Conservation (phyloP, 2,329 filamentous ascomycete genomes). For the Chrysosphaeria jannelii region DNA sequence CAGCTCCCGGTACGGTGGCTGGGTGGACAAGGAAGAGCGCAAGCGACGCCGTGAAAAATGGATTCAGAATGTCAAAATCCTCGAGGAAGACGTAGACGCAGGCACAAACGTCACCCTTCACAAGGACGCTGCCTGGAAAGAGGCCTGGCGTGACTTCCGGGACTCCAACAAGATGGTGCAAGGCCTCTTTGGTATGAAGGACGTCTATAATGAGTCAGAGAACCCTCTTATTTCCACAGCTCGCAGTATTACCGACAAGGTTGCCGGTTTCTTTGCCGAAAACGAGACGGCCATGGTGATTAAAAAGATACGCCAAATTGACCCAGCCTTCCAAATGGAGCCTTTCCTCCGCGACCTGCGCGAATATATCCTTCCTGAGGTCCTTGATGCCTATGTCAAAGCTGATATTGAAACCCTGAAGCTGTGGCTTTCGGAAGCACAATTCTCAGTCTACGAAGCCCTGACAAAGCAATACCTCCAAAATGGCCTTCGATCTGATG, state of each 20-base stretch:
- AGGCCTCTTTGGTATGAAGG: conserved; percentile 60
- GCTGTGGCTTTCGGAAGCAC: conserved; percentile 83
- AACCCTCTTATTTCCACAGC: conserved; percentile 85
- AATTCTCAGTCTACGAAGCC: conserved; percentile 92
- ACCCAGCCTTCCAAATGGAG: conserved; percentile 81
- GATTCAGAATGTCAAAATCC: conserved; percentile 32
- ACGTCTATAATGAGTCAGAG: conserved; percentile 81
- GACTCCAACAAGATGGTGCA: conserved; percentile 75
- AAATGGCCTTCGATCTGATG: conserved; percentile 77
- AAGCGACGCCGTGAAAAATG: conserved; percentile 45
- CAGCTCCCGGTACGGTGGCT: conserved; percentile 84
- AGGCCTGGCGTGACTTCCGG: conserved; percentile 89
- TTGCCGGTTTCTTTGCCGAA: conserved; percentile 90
- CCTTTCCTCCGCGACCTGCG: conserved; percentile 84
- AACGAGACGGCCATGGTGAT: conserved; percentile 95
- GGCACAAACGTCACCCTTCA: conserved; percentile 85
- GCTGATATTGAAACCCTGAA: conserved; percentile 74
- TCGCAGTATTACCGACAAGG: conserved; percentile 71
- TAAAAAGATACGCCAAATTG: conserved; percentile 92
- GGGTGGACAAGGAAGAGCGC: conserved; percentile 88
- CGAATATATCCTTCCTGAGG: conserved; percentile 92
- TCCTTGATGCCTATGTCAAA: conserved; percentile 93
- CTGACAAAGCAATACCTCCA: conserved; percentile 87
- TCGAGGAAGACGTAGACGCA: conserved; percentile 65
- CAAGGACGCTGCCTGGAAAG: conserved; percentile 93